These are phyloP conservation scores for Trichoderma sp. DNA, from an alignment of 2,329 filamentous ascomycete species.

Conservation along the genomic window DNA sequence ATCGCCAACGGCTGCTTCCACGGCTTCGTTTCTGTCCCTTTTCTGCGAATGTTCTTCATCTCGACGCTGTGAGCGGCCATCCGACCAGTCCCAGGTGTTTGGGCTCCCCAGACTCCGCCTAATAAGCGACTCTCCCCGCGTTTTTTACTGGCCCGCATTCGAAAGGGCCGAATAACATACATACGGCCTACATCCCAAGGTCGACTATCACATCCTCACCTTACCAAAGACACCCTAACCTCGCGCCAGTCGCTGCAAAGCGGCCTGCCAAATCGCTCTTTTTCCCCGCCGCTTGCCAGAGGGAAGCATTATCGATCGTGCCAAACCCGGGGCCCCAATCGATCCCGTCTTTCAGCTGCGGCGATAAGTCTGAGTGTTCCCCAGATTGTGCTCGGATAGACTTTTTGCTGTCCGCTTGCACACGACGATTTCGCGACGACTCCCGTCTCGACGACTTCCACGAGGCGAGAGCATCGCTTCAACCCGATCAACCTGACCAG, in stretches of 20 bases:
- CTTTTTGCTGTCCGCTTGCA: not conserved
- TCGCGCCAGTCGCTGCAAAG: constrained; percentile 13
- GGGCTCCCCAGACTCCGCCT: constrained; percentile 28
- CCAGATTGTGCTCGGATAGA: constrained; percentile 4
- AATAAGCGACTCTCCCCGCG: constrained; percentile 30
- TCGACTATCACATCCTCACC: constrained; percentile 10
- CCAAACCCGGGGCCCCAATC: constrained; percentile 11
- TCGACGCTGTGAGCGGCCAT: not conserved
- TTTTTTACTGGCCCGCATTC: constrained; percentile 29
- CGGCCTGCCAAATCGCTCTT: constrained; percentile 11
- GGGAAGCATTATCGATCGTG: not conserved
- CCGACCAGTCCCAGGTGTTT: constrained; percentile 15
- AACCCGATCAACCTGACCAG: not conserved
- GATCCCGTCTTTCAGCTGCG: not conserved
- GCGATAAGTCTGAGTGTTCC: constrained; percentile 25
- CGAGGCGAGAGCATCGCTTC: not conserved
- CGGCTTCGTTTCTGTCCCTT: constrained; percentile 5
- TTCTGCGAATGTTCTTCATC: not conserved
- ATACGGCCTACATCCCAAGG: constrained; percentile 17
- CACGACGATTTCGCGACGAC: not conserved
- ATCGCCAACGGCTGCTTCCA: not conserved
- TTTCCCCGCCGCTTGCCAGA: constrained; percentile 10
- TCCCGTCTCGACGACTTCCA: not conserved
- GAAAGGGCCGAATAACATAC: constrained; percentile 31
- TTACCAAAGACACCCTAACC: not conserved